Base-by-base conservation (phyloP, 78 protist genomes). In the Chrysochromulina tobinii region DNA sequence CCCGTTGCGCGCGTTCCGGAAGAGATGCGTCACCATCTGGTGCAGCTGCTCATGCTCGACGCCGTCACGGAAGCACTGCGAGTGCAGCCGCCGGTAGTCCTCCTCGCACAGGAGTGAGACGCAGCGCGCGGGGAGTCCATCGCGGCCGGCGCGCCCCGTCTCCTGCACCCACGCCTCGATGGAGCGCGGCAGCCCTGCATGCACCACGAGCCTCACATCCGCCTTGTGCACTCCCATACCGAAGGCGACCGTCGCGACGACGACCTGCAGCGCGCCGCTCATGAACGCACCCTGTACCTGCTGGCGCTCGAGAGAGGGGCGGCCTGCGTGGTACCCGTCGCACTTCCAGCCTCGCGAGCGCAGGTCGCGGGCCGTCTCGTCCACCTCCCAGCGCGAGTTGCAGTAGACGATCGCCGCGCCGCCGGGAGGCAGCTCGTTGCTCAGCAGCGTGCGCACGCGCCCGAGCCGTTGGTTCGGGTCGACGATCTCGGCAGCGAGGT, bases 91-190 rank as follows among this genome's bases (percentile, higher is more conserved):
- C 12, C 1, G 12, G 77, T 21, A 61, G 90, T 88, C 90, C 23
- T 14, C 66, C 23, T 68, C 81, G 18, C 58, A 3, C 81, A 88
- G 14, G 53, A 88, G 67, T 12, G 51, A 27, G 72, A 57, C 27
- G 87, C 92, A 92, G 9, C 1, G 6, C 15, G 92, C 89, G 12
- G 89, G 88, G 61, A 53, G n/a, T 2, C 92, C 92, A 77, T 92
- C 94, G 17, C 94, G 64, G 48, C 94, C 94, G 14, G 94, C 91
- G 15, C 94, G 81, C 57, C 94, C 94, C 18, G 72, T 92, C 79
- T 92, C 85, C 79, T 92, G 94, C 54, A 79, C 23, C 89, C 89
- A 92, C 11, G 25, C 3, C 48, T 92, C 94, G 61, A 75, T 14
- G 54, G 85, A 66, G 58, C 81, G 81, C n/a, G 94, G 94, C 86